These are phyloP conservation scores for Fusarium succisae DNA, from an alignment of 2,329 filamentous ascomycete species.

Conservation along the genomic window DNA sequence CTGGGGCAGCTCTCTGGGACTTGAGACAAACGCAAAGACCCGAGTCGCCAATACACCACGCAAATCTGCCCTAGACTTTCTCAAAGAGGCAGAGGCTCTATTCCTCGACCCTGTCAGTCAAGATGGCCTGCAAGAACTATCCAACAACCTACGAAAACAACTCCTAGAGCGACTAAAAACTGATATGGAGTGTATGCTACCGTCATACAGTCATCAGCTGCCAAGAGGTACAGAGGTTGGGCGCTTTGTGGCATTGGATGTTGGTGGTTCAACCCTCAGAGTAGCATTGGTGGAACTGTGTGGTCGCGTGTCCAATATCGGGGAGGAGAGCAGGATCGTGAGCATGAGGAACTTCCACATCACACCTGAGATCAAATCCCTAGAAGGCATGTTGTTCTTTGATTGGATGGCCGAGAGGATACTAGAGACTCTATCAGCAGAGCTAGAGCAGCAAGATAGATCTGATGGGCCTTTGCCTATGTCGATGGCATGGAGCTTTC, in stretches of 20 bases:
- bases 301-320: constrained; percentile 52
- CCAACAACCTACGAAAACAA: constrained; percentile 62
- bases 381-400: constrained; percentile 70
- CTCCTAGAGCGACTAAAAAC: constrained; percentile 62
- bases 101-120: constrained; percentile 60
- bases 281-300: constrained; percentile 70
- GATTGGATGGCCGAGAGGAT: constrained; percentile 74
- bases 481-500: constrained; percentile 75
- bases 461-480: constrained; percentile 61
- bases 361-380: constrained; percentile 61
- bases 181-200: constrained; percentile 69
- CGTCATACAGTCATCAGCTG: constrained; percentile 72
- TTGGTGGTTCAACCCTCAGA: constrained; percentile 74
- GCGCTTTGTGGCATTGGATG: constrained; percentile 70
- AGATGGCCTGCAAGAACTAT: constrained; percentile 57
- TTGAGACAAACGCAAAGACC: constrained; percentile 43
- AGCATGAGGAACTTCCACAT: constrained; percentile 67
- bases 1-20: constrained; percentile 57
- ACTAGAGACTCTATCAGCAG: constrained; percentile 62
- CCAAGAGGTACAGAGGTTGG: constrained; percentile 69
- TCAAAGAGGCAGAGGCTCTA: constrained; percentile 64
- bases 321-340: constrained; percentile 60
- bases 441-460: constrained; percentile 49
- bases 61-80: constrained; percentile 59
- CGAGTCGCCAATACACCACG: constrained; percentile 30